Percentiles rank a stretch among this genome's conserved stretches.
phyloP scores from a whole-genome alignment of 2,329 filamentous ascomycete species.

The Hymenoscyphus infarciens region DNA sequence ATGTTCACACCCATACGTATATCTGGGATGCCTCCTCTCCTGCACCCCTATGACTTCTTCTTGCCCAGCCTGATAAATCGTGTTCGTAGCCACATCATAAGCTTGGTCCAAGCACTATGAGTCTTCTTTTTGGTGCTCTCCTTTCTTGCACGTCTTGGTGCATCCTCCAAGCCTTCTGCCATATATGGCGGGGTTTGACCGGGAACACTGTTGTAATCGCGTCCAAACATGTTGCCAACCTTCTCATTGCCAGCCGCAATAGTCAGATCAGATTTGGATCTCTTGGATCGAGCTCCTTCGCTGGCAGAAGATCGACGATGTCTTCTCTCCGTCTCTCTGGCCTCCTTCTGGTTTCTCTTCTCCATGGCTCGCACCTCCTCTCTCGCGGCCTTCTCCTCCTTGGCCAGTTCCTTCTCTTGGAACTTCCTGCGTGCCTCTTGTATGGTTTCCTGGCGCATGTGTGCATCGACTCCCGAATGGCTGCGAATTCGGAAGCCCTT shows the following conservation, averaged over 20 bases:
- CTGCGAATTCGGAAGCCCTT: constrained; percentile 56
- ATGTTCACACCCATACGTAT: neutral
- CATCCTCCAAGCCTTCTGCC: constrained; percentile 7
- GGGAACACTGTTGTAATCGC: constrained; percentile 22
- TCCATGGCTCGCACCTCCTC: constrained; percentile 57
- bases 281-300: constrained; percentile 39
- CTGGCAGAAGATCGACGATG: constrained; percentile 35
- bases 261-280: constrained; percentile 38
- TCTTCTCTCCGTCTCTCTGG: constrained; percentile 46
- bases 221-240: constrained; percentile 21
- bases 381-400: constrained; percentile 60
- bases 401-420: constrained; percentile 56
- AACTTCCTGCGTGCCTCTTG: constrained; percentile 60
- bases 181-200: constrained; percentile 13
- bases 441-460: constrained; percentile 53
- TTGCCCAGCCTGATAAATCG: constrained; percentile 43
- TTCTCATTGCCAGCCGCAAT: constrained; percentile 25
- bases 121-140: constrained; percentile 51
- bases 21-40: neutral
- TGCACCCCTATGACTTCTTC: neutral
- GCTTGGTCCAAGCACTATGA: constrained; percentile 58
- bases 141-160: constrained; percentile 8
- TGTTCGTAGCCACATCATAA: constrained; percentile 63
- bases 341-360: constrained; percentile 55
- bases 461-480: constrained; percentile 56